phyloP scores from a whole-genome alignment of 305 asterid genomes.

The Fraxinus sp. region DNA sequence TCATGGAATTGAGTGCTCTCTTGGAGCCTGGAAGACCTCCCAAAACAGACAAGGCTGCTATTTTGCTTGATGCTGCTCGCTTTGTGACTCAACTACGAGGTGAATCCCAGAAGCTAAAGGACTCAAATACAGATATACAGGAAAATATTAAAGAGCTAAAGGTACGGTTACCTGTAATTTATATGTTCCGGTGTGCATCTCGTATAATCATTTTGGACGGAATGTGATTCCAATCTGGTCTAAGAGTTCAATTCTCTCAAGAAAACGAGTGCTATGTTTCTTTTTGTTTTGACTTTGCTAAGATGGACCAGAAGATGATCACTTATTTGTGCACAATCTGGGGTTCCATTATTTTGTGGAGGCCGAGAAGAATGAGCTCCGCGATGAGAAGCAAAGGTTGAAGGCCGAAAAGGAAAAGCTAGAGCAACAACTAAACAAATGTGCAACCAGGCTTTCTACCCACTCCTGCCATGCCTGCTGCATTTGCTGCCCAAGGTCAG shows the following conservation, averaged over 20 bases:
- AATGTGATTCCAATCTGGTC: not conserved
- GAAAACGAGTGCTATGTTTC: not conserved
- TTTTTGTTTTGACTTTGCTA: not conserved
- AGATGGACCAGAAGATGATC: not conserved
- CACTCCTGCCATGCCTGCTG: constrained; percentile 57
- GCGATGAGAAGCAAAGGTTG: constrained; percentile 95
- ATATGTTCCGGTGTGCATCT: not conserved
- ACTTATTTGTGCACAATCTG: not conserved
- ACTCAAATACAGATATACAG: constrained; percentile 69
- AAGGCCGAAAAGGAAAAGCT: constrained; percentile 90
- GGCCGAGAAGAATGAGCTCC: constrained; percentile 89
- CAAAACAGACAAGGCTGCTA: constrained; percentile 84
- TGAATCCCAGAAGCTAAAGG: constrained; percentile 83
- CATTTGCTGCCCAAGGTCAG: constrained; percentile 70
- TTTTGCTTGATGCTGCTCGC: constrained; percentile 82
- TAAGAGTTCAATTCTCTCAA: not conserved
- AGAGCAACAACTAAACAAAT: constrained; percentile 77
- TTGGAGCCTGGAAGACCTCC: constrained; percentile 95
- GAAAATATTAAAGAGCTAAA: constrained; percentile 88
- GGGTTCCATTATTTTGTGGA: constrained; percentile 23
- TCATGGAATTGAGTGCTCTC: constrained; percentile 77
- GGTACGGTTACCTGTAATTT: constrained; percentile 38
- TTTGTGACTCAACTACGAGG: constrained; percentile 76
- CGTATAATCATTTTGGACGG: not conserved
- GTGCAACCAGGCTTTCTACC: constrained; percentile 60